Percentiles rank a stretch among this genome's conserved stretches.
These are phyloP conservation scores for Ophiocordyceps camponoti-floridani DNA, from an alignment of 2,329 filamentous ascomycete species.

Conservation along the genomic window DNA sequence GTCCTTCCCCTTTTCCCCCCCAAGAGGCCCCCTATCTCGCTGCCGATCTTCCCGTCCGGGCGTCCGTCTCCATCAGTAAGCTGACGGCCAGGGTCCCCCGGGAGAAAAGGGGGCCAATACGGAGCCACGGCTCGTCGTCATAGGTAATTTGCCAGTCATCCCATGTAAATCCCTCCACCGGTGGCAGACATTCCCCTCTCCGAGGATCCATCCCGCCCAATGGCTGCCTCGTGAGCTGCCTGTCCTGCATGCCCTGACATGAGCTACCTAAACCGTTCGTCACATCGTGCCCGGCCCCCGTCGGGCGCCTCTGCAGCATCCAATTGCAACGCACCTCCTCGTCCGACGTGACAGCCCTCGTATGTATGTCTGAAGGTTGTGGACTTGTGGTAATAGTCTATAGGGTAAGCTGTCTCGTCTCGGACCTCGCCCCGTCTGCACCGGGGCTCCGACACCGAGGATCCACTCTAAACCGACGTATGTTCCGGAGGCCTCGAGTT, in stretches of 20 bases:
- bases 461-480: no score
- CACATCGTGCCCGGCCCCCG: not conserved
- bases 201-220: not conserved
- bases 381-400: no score
- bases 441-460: no score
- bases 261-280: not conserved
- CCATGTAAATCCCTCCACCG: not conserved
- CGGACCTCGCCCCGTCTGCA: no score
- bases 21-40: not conserved
- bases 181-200: not conserved
- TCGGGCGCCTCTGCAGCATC: not conserved
- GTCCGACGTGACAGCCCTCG: no score
- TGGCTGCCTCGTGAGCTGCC: not conserved
- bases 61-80: not conserved
- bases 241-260: not conserved
- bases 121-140: not conserved
- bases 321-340: not conserved
- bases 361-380: no score
- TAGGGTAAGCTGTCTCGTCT: no score
- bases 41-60: not conserved
- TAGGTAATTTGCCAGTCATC: not conserved
- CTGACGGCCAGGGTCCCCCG: not conserved
- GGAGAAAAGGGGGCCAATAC: not conserved
- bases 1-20: no score
- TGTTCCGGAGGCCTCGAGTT: no score